Base-by-base conservation (phyloP, 129 eudicot genomes). In the Silybum marianum region DNA sequence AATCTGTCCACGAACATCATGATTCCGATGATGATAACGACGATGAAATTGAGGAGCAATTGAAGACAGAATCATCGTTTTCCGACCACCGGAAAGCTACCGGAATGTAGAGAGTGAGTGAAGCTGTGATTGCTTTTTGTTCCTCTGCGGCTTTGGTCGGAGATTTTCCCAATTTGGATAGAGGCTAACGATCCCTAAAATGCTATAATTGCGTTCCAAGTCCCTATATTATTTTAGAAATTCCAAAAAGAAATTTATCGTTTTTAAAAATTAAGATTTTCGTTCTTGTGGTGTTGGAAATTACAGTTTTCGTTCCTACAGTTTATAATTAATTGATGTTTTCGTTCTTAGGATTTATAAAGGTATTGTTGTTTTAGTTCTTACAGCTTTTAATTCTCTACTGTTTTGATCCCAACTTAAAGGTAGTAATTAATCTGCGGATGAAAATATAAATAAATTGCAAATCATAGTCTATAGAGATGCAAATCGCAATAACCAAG, bases 31-130 rank as follows among this genome's bases (percentile, higher is more conserved):
- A 32, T 62, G 71, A 28, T 28, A 69, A 72, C 70, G 58, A 32
- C 38, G 71, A 28, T 28, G 76, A 72, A 78, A 76, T 24, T 76
- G 74, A 71, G 79, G 72, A 60, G 77, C 30, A 22, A 39, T 11
- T 72, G 77, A 81, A 6, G 81, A 60, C 48, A 84, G 74, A 54
- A 84, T 73, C 83, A 83, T 83, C 7, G 72, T 10, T 81, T 4
- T 19, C 30, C 69, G 74, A 42, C 14, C 46, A 6, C 39, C 34
- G 82, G 51, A 70, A 38, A 69, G 51, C 34, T 21, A 19, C 82
- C 75, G 24, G 70, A 70, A 8, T 69, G 76, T 69, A 6, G 83
- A 32, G 70, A 24, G 71, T 18, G 76, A 28, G 51, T 44, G 68
- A 9, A n/a, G 30, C 30, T 24, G 67, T 69, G 74, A 48, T 10